Conservation (phyloP, 148 eudicot genomes). For the Heliosperma pusillum region DNA sequence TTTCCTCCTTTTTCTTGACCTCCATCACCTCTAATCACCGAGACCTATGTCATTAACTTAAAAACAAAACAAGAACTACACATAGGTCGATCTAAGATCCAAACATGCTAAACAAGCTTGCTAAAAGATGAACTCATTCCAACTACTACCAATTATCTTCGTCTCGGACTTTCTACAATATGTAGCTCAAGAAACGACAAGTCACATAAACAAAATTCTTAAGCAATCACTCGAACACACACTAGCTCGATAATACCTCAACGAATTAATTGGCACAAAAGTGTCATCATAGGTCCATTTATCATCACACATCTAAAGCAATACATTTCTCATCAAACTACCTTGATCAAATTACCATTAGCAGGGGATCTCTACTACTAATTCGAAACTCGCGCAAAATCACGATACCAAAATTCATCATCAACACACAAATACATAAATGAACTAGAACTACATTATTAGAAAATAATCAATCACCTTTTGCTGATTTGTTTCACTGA, state of each 20-base stretch:
- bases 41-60: neutral
- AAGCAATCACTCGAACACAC: neutral
- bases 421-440: neutral
- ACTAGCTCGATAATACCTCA: neutral
- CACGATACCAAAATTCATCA: neutral
- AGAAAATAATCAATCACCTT: constrained; percentile 48
- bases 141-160: neutral
- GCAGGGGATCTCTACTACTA: neutral
- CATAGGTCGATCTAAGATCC: neutral
- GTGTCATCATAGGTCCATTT: neutral
- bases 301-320: neutral
- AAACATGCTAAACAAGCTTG: neutral
- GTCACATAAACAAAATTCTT: neutral
- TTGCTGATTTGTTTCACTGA: constrained; percentile 47
- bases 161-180: neutral
- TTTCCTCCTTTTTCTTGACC: no score
- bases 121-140: neutral
- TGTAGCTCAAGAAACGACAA: neutral
- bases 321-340: neutral
- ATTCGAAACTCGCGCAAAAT: neutral
- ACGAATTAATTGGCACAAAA: neutral
- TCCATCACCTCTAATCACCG: no score
- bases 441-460: neutral
- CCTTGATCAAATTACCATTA: neutral
- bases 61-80: neutral